A percentile compares a stretch with the other conserved stretches of the same genome.
Evolutionary conservation across 108 stramenopile species (phyloP).

Genomic region (Fragilaria crotonensis): DNA sequence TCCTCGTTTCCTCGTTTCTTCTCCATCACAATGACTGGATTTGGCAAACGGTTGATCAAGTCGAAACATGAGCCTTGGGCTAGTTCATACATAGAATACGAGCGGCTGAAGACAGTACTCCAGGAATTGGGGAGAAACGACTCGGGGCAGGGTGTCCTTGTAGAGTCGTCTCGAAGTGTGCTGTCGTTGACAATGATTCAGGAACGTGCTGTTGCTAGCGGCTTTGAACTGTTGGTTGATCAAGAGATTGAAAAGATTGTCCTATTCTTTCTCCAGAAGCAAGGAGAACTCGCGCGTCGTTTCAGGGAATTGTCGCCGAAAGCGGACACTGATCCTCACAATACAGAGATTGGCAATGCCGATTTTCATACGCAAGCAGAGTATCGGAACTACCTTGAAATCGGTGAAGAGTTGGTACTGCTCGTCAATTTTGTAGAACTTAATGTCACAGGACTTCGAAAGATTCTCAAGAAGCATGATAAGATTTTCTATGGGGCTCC

Average conservation of each 20-base stretch:
- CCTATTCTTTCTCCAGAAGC: conserved; percentile 41
- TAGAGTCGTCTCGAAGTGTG: not conserved
- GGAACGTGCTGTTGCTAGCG: not conserved
- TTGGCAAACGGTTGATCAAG: not conserved
- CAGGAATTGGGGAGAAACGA: not conserved
- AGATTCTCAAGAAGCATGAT: conserved; percentile 84
- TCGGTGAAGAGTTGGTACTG: conserved; percentile 36
- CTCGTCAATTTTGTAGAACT: conserved; percentile 55
- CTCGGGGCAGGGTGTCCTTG: not conserved
- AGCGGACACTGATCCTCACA: not conserved
- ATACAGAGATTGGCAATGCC: not conserved
- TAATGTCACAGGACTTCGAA: conserved; percentile 59
- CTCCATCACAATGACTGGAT: not conserved
- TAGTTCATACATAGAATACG: not conserved
- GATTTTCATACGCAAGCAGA: not conserved
- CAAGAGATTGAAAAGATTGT: conserved; percentile 64
- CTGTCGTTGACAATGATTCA: not conserved
- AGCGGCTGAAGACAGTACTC: not conserved
- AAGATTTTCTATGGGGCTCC: conserved; percentile 21
- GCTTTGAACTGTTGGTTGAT: conserved; percentile 27
- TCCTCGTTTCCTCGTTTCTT: not conserved
- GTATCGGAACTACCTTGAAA: conserved; percentile 16
- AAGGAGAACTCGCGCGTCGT: conserved; percentile 34
- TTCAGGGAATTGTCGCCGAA: not conserved
- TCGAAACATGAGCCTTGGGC: not conserved